A percentile compares a stretch with the other conserved stretches of the same genome.
Conservation (phyloP, 306 rosid species). For the Vigna nakashimae region DNA sequence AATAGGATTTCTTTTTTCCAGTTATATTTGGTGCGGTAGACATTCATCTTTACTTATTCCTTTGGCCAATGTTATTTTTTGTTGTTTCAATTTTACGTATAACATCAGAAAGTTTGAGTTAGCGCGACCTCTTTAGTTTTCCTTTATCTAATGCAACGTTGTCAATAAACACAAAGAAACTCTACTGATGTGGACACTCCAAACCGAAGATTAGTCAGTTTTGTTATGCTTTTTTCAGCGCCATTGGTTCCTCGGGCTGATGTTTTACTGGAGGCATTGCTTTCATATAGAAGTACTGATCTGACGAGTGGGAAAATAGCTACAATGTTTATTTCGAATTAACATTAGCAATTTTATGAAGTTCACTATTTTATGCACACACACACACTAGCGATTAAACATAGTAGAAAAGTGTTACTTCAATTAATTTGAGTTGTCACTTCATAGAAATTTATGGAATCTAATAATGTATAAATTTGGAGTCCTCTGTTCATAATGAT, state of each 20-base stretch:
- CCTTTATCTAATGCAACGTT: not conserved
- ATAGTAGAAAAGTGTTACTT: not conserved
- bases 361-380: not conserved
- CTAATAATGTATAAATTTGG: conserved; percentile 35
- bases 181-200: not conserved
- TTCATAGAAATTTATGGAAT: conserved; percentile 35
- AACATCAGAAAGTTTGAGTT: not conserved
- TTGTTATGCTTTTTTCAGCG: not conserved
- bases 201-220: not conserved
- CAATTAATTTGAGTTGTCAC: conserved; percentile 13
- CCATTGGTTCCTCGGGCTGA: not conserved
- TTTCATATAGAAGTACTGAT: not conserved
- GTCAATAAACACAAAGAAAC: not conserved
- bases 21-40: not conserved
- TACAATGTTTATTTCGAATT: not conserved
- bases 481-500: conserved; percentile 44
- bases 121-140: not conserved
- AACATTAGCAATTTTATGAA: conserved; percentile 7
- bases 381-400: not conserved
- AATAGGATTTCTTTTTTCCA: not conserved
- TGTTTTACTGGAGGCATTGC: not conserved
- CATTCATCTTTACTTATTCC: not conserved
- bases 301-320: not conserved
- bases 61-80: no score
- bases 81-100: not conserved